Conservation (phyloP, 495 filamentous ascomycete species). For the Penicillium egyptiacum region DNA sequence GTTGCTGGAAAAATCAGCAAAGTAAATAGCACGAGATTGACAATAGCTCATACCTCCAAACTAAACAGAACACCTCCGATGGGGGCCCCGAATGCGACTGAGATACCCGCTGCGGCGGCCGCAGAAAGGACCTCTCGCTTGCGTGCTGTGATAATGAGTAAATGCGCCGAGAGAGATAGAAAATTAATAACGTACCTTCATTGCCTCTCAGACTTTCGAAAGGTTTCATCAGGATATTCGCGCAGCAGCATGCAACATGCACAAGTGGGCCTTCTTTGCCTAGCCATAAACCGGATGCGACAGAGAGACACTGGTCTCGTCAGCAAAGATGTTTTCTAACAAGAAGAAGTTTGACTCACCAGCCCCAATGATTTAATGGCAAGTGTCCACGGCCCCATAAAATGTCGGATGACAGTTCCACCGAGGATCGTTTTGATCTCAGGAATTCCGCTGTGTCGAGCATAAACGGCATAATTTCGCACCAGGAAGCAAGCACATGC, state of each 20-base stretch:
- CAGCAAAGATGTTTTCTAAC: slow-evolving; percentile 10
- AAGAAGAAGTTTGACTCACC: slow-evolving; percentile 48
- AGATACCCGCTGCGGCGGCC: slow-evolving; percentile 91
- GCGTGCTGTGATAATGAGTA: slow-evolving; percentile 59
- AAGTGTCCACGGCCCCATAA: slow-evolving; percentile 92
- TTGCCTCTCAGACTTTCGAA: slow-evolving; percentile 82
- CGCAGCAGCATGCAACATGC: slow-evolving; percentile 96
- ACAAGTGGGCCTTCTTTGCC: slow-evolving; percentile 97
- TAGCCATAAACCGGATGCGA: slow-evolving; percentile 96
- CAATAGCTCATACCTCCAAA: slow-evolving; percentile 63
- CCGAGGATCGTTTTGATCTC: slow-evolving; percentile 97
- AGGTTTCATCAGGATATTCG: slow-evolving; percentile 91
- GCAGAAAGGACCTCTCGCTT: slow-evolving; percentile 96
- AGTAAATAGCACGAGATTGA: background rate
- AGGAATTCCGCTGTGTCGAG: slow-evolving; percentile 94
- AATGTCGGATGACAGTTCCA: slow-evolving; percentile 88
- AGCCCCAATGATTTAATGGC: slow-evolving; percentile 88
- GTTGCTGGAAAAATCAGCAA: slow-evolving; percentile 53
- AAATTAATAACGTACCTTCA: slow-evolving; percentile 61
- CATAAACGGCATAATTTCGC: slow-evolving; percentile 79
- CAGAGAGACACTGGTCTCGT: slow-evolving; percentile 68
- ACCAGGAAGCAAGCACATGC: slow-evolving; percentile 76
- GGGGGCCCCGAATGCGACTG: slow-evolving; percentile 94
- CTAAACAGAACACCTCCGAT: slow-evolving; percentile 93
- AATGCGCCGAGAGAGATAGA: background rate